Conservation (phyloP, 2,329 filamentous ascomycete species). For the Ceratocystis papillata region DNA sequence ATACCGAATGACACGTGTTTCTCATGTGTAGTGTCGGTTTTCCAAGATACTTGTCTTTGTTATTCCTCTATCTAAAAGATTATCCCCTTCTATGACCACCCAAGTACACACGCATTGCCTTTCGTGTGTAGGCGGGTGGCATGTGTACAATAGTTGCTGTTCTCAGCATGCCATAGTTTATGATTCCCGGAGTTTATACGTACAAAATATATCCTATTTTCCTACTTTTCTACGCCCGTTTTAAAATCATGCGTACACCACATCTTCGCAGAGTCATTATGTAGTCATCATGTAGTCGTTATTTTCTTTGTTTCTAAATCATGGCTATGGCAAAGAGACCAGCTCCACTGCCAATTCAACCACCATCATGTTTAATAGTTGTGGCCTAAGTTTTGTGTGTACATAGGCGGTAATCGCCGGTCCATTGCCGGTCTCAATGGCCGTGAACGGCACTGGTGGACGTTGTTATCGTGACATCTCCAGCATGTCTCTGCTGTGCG, state of each 20-base stretch:
- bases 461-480: slow-evolving; percentile 28
- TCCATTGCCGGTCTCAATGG: slow-evolving; percentile 21
- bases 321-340: neutral
- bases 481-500: slow-evolving; percentile 32
- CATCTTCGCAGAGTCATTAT: too few species aligned
- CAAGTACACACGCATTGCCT: neutral
- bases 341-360: neutral
- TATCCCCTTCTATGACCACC: slow-evolving; percentile 8
- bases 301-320: neutral
- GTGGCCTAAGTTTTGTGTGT: neutral
- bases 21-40: neutral
- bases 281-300: neutral
- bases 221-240: neutral
- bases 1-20: slow-evolving; percentile 41
- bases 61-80: neutral
- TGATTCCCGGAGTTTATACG: slow-evolving; percentile 13
- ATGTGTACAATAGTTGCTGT: slow-evolving; percentile 19
- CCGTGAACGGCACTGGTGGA: slow-evolving; percentile 17
- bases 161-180: slow-evolving; percentile 8
- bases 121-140: neutral
- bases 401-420: slow-evolving; percentile 21
- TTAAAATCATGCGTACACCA: too few species aligned
- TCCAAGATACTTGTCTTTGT: neutral
- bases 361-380: neutral
- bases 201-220: neutral